Conservation (phyloP, 2,329 filamentous ascomycete species). For the Stagonosporopsis vannaccii region DNA sequence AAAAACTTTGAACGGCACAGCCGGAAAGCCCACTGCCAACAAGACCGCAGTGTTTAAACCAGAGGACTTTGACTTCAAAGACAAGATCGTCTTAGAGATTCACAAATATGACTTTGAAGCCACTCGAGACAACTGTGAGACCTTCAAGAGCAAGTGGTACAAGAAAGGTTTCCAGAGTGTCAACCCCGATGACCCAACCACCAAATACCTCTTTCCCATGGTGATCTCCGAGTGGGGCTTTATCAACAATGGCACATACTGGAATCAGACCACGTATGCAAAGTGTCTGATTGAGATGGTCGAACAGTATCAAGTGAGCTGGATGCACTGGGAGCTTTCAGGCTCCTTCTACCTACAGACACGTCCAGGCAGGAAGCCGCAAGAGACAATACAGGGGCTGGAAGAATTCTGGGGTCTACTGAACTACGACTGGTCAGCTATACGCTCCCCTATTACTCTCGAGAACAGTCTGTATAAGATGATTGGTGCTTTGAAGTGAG, state of each 20-base stretch:
- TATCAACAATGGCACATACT: conserved; percentile 42
- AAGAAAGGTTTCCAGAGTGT: conserved; percentile 42
- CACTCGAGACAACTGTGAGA: conserved; percentile 39
- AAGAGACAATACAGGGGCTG: conserved; percentile 33
- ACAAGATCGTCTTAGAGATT: conserved; percentile 45
- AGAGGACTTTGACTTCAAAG: conserved; percentile 33
- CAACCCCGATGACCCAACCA: conserved; percentile 37
- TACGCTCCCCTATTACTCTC: conserved; percentile 38
- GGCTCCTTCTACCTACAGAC: conserved; percentile 51
- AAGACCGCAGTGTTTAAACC: conserved; percentile 41
- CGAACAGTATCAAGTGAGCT: conserved; percentile 39
- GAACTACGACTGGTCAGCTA: conserved; percentile 39
- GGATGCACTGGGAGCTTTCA: conserved; percentile 43
- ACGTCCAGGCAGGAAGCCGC: conserved; percentile 34
- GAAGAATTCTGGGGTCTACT: conserved; percentile 44
- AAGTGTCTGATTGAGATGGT: conserved; percentile 44
- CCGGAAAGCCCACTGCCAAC: conserved; percentile 31
- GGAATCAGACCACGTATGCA: conserved; percentile 44
- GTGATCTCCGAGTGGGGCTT: conserved; percentile 46
- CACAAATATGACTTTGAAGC: conserved; percentile 47
- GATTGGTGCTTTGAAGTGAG: conserved; percentile 34
- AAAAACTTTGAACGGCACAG: conserved; percentile 40
- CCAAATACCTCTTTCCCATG: conserved; percentile 42
- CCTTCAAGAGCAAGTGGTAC: conserved; percentile 46
- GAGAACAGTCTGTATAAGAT: conserved; percentile 45